Evolutionary conservation across 768 basidiomycete genomes (phyloP).

Genomic region (Kwoniella heveanensis): DNA sequence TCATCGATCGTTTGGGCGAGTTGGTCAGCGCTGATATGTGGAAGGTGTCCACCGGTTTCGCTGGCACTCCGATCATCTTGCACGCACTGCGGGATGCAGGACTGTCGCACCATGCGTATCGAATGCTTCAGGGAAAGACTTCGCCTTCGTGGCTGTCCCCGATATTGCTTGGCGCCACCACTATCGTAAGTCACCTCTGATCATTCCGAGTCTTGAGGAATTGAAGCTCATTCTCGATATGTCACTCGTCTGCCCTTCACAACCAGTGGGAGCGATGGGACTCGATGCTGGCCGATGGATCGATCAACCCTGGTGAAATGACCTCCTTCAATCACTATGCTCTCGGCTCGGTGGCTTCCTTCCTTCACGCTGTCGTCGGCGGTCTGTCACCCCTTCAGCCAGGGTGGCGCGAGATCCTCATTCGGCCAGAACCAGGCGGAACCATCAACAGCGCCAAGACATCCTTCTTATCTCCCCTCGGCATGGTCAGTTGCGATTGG

Average conservation of each 20-base stretch:
- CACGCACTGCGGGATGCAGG: conserved; percentile 31
- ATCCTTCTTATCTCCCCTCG: conserved; percentile 24
- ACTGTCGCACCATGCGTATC: conserved; percentile 42
- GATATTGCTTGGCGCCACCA: conserved; percentile 31
- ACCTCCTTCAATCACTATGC: conserved; percentile 51
- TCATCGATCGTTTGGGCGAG: conserved; percentile 17
- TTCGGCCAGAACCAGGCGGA: conserved; percentile 42
- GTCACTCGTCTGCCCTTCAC: neutral
- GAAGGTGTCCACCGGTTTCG: conserved; percentile 46
- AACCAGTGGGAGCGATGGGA: conserved; percentile 50
- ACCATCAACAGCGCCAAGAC: conserved; percentile 33
- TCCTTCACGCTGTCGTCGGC: conserved; percentile 35
- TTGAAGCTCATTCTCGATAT: too few species aligned
- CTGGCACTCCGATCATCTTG: conserved; percentile 51
- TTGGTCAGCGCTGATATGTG: conserved; percentile 24
- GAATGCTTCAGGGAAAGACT: conserved; percentile 41
- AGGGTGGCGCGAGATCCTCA: conserved; percentile 34
- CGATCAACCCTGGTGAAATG: conserved; percentile 50
- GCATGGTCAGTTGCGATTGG: conserved; percentile 29
- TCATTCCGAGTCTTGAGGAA: too few species aligned
- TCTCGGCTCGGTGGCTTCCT: conserved; percentile 39
- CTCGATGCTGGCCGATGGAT: conserved; percentile 41
- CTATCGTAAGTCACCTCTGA: conserved; percentile 11
- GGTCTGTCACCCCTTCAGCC: conserved; percentile 29
- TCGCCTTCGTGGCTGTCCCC: conserved; percentile 40